Percentiles rank a stretch among this genome's conserved stretches.
These are phyloP conservation scores for Exophiala sideris DNA, from an alignment of 2,329 filamentous ascomycete species.

Conservation along the genomic window DNA sequence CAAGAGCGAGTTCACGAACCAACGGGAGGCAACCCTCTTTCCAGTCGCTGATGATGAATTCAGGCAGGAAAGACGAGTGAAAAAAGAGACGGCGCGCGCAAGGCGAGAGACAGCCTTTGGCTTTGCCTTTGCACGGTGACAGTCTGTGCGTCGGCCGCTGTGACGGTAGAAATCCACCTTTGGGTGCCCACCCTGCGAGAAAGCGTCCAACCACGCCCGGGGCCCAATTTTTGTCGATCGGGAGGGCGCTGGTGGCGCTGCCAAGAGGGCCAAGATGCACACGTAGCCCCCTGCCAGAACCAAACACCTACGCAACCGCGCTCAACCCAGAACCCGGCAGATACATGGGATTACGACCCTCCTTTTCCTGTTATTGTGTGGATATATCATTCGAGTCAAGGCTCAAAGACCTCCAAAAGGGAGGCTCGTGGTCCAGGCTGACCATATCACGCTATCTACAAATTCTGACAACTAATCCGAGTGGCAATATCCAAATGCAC, in stretches of 20 bases:
- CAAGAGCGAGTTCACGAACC: not conserved
- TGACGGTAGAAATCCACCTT: conserved; percentile 18
- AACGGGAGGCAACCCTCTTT: not conserved
- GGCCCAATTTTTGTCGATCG: conserved; percentile 19
- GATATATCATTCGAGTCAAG: not conserved
- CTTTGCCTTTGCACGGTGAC: not conserved
- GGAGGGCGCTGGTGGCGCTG: conserved; percentile 10
- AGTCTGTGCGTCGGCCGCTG: conserved; percentile 21
- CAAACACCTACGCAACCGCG: conserved; percentile 10
- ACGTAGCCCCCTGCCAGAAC: not conserved
- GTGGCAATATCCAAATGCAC: not conserved
- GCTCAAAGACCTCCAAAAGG: too few species aligned
- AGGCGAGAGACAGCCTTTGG: not conserved
- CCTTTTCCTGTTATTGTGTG: conserved; percentile 12
- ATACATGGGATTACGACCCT: not conserved
- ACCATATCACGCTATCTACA: not conserved
- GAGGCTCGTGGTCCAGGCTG: not conserved
- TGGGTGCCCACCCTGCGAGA: not conserved
- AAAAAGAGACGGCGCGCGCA: not conserved
- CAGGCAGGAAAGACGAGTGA: conserved; percentile 1
- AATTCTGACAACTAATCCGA: not conserved
- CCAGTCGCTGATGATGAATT: not conserved
- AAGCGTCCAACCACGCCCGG: not conserved
- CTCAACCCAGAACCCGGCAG: not conserved
- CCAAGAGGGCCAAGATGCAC: not conserved